Conservation (phyloP, 106 monocot genomes). For the Phalaenopsis aphrodite region DNA sequence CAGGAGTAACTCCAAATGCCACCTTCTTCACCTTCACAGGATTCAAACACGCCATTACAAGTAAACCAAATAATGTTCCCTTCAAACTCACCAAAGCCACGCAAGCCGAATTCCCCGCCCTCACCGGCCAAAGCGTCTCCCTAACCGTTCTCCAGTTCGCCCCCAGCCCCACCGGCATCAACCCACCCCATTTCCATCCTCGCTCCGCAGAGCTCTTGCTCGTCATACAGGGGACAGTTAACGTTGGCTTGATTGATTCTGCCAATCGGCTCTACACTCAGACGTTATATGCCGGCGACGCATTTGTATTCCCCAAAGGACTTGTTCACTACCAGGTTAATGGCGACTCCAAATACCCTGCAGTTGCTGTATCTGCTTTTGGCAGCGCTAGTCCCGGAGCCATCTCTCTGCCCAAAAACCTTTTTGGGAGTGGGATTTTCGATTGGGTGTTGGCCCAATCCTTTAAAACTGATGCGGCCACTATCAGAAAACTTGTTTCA, state of each 20-base stretch:
- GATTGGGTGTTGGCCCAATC: conserved; percentile 5
- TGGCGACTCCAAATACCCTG: background rate
- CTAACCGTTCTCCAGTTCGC: conserved; percentile 8
- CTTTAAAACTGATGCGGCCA: conserved; percentile 19
- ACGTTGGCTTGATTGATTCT: conserved; percentile 3
- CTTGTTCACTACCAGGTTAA: conserved; percentile 16
- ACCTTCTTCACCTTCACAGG: conserved; percentile 23
- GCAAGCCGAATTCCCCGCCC: conserved; percentile 12
- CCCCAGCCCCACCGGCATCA: background rate
- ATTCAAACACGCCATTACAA: background rate
- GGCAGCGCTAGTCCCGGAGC: conserved; percentile 19
- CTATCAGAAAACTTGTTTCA: conserved; percentile 4
- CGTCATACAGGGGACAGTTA: background rate
- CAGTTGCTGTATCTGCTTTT: conserved; percentile 17
- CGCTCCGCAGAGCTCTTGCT: conserved; percentile 5
- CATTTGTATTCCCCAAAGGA: conserved; percentile 20
- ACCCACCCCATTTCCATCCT: conserved; percentile 12
- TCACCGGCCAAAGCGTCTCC: conserved; percentile 19
- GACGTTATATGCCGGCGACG: conserved; percentile 10
- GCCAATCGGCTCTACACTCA: conserved; percentile 11
- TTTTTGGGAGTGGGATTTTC: conserved; percentile 16
- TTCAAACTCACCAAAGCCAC: conserved; percentile 12
- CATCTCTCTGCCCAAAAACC: conserved; percentile 1
- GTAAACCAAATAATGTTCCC: background rate
- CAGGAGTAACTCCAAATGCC: background rate